A percentile compares a stretch with the other conserved stretches of the same genome.
These are phyloP conservation scores for Aspergillus candidus DNA, from an alignment of 2,329 filamentous ascomycete species.

Conservation along the genomic window DNA sequence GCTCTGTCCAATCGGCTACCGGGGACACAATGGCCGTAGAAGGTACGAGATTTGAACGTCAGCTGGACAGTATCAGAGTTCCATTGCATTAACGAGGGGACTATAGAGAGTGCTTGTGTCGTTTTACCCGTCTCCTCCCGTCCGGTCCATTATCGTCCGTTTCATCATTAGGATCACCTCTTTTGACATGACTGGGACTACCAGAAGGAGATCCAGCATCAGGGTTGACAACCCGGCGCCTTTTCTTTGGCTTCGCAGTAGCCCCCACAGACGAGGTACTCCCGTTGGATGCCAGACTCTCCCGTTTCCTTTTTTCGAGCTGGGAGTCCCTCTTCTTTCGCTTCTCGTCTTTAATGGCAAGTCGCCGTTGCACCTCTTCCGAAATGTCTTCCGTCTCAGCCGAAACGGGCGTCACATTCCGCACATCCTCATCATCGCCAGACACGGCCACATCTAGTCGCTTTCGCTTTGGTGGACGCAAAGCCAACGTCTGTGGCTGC, in stretches of 20 bases:
- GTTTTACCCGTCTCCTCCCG: no score
- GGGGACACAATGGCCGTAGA: no score
- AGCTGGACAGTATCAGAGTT: no score
- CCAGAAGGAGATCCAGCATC: no score
- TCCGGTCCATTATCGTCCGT: no score
- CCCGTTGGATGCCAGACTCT: conserved; percentile 29
- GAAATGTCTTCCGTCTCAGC: conserved; percentile 41
- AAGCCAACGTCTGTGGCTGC: neutral
- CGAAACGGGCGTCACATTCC: conserved; percentile 18
- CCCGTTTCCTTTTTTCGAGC: conserved; percentile 34
- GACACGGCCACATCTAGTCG: conserved; percentile 14
- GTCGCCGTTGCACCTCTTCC: conserved; percentile 38
- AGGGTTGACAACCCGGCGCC: no score
- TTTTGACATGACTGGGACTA: no score
- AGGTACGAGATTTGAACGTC: no score
- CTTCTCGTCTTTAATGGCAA: conserved; percentile 14
- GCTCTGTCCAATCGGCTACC: no score
- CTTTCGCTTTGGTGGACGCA: conserved; percentile 18
- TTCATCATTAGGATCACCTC: no score
- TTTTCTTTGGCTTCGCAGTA: conserved; percentile 19
- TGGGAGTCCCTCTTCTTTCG: conserved; percentile 24
- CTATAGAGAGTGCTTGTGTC: no score
- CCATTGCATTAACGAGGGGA: no score
- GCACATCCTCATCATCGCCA: conserved; percentile 20
- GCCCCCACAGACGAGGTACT: conserved; percentile 11